Conservation (phyloP, 495 filamentous ascomycete genomes). For the Clohesyomyces aquaticus region DNA sequence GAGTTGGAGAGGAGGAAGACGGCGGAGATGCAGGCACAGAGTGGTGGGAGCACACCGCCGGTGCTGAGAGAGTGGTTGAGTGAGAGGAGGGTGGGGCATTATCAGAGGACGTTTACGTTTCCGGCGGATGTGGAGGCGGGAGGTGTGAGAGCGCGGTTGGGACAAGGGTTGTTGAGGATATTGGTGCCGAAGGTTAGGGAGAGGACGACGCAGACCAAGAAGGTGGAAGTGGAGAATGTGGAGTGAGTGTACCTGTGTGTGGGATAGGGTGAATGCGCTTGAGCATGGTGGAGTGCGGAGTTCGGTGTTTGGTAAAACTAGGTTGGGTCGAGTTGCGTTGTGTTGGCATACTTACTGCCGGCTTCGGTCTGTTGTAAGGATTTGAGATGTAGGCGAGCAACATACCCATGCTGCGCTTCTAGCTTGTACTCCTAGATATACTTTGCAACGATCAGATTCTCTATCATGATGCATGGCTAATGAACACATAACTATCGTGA, state of each 20-base stretch:
- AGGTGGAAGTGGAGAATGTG: constrained; percentile 3
- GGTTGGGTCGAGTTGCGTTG: no score
- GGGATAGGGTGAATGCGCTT: background rate
- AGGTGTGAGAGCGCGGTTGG: constrained; percentile 6
- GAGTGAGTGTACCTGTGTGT: background rate
- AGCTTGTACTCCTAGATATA: no score
- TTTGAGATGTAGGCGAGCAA: no score
- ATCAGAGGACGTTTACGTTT: constrained; percentile 19
- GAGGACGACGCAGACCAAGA: background rate
- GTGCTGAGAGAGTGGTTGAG: constrained; percentile 7
- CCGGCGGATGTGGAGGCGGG: constrained; percentile 12
- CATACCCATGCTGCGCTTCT: no score
- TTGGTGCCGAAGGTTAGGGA: constrained; percentile 18
- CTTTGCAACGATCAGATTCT: no score
- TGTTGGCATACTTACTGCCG: background rate
- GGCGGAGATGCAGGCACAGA: background rate
- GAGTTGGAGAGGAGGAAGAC: constrained; percentile 7
- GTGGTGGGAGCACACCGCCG: background rate
- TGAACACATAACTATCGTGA: no score
- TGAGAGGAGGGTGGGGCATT: constrained; percentile 15
- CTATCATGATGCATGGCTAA: no score
- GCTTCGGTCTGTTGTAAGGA: no score
- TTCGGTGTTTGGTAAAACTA: background rate
- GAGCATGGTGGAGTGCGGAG: background rate
- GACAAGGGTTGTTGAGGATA: constrained; percentile 15